These are phyloP conservation scores for Bacterosira constricta DNA, from an alignment of 108 stramenopile species.

Conservation along the genomic window DNA sequence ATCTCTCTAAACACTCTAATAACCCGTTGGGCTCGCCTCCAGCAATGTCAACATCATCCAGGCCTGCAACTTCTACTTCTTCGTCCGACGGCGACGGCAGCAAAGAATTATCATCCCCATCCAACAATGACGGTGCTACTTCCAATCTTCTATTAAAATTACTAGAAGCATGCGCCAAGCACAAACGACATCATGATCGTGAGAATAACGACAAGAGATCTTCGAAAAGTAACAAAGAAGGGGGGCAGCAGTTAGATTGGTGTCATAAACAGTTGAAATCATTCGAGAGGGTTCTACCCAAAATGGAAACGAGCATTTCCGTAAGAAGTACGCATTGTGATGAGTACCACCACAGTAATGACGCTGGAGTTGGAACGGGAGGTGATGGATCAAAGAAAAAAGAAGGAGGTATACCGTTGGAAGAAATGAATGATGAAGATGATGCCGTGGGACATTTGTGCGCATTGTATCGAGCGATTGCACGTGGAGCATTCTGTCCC, in stretches of 20 bases:
- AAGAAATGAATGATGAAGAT: conserved; percentile 9
- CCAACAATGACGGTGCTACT: background rate
- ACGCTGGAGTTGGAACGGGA: background rate
- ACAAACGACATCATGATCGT: conserved; percentile 36
- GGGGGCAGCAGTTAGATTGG: background rate
- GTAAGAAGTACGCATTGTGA: background rate
- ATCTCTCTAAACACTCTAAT: too few relatives aligned
- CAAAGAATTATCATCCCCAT: background rate
- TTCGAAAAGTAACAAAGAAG: background rate
- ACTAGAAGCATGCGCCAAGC: conserved; percentile 42
- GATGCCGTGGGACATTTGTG: conserved; percentile 62
- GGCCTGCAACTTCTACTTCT: too few relatives aligned
- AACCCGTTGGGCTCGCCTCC: too few relatives aligned
- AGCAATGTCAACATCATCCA: too few relatives aligned
- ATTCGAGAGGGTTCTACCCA: conserved; percentile 32
- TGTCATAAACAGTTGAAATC: conserved; percentile 24
- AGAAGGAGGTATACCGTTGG: background rate
- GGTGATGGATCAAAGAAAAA: background rate
- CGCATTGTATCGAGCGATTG: conserved; percentile 66
- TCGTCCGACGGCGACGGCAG: too few relatives aligned
- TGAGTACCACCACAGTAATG: background rate
- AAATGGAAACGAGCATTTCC: conserved; percentile 23
- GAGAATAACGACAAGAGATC: conserved; percentile 1
- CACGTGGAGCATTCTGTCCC: conserved; percentile 70
- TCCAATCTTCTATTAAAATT: conserved; percentile 34